phyloP scores from a whole-genome alignment of 2,329 filamentous ascomycete genomes.

The Aspergillus ochraceoroseus region DNA sequence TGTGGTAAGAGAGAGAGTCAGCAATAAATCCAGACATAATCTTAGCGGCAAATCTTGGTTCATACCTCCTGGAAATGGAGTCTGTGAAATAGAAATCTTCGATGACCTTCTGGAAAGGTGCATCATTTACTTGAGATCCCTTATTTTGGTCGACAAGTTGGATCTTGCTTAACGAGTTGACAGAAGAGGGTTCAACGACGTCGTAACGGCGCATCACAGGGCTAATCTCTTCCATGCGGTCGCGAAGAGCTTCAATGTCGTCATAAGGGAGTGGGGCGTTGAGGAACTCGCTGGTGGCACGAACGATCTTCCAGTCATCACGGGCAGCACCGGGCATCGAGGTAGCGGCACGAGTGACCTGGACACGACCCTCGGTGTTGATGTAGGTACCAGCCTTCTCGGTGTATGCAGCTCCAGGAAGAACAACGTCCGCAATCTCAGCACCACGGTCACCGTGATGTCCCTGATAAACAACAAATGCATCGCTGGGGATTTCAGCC shows the following conservation, averaged over 20 bases:
- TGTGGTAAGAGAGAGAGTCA: constrained; percentile 39
- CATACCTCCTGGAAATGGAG: constrained; percentile 87
- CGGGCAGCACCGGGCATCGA: constrained; percentile 82
- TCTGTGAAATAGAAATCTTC: constrained; percentile 99
- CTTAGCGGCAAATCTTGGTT: constrained; percentile 17
- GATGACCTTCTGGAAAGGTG: constrained; percentile 75
- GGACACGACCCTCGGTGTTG: constrained; percentile 95
- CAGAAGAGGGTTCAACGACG: constrained; percentile 73
- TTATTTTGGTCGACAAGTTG: constrained; percentile 97
- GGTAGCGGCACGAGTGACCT: constrained; percentile 86
- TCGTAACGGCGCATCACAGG: constrained; percentile 87
- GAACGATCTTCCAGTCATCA: constrained; percentile 98
- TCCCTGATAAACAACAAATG: constrained; percentile 96
- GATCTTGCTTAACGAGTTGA: constrained; percentile 76
- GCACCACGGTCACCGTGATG: constrained; percentile 95
- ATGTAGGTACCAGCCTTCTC: constrained; percentile 95
- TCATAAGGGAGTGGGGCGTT: constrained; percentile 85
- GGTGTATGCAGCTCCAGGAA: constrained; percentile 92
- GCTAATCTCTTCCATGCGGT: constrained; percentile 93
- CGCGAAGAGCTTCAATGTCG: constrained; percentile 79
- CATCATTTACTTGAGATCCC: constrained; percentile 67
- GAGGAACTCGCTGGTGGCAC: constrained; percentile 86
- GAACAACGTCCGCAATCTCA: constrained; percentile 85
- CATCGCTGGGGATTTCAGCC: constrained; percentile 85
- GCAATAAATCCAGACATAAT: neutral